Conservation (phyloP, 495 filamentous ascomycete species). For the Neurospora hispaniola region DNA sequence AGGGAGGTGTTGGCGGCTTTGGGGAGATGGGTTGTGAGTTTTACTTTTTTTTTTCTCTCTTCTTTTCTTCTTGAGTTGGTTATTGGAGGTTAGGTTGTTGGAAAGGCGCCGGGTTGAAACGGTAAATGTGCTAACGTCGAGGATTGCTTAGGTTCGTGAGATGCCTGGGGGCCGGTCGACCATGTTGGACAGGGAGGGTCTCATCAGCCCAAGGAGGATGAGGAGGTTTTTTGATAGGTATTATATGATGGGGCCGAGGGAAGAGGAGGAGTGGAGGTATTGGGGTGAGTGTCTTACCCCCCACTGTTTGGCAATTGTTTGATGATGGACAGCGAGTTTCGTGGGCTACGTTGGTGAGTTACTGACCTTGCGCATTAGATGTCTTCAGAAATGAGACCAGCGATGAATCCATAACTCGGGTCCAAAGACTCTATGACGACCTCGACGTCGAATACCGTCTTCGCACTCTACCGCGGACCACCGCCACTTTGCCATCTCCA, state of each 20-base stretch:
- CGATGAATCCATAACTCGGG: not conserved
- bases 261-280: not conserved
- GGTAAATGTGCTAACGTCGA: not conserved
- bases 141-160: not conserved
- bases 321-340: too few species aligned
- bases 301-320: not conserved
- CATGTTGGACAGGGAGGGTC: not conserved
- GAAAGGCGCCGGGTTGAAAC: not conserved
- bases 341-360: not conserved
- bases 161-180: not conserved
- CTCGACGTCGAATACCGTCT: not conserved
- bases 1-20: not conserved
- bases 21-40: not conserved
- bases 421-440: not conserved
- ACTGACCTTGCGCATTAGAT: not conserved
- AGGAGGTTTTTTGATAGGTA: not conserved
- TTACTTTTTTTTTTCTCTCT: not conserved
- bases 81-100: not conserved
- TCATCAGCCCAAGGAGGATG: not conserved
- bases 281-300: not conserved
- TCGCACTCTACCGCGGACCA: not conserved
- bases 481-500: not conserved
- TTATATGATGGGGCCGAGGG: not conserved
- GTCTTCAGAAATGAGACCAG: not conserved
- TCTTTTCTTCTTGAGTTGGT: not conserved